These are phyloP conservation scores for Fusarium burgessii DNA, from an alignment of 2,329 filamentous ascomycete genomes.

Conservation along the genomic window DNA sequence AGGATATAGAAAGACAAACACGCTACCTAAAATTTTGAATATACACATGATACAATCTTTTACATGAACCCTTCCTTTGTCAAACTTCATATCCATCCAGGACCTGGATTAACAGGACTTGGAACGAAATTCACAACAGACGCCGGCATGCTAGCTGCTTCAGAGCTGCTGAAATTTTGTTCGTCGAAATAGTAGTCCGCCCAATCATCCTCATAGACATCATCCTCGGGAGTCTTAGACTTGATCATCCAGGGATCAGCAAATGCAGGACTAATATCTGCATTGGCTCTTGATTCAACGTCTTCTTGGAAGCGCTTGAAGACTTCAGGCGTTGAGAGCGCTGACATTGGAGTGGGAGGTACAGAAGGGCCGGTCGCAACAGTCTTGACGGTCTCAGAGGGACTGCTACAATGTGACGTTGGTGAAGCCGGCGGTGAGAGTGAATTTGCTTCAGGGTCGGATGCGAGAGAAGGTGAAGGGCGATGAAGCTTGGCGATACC, in stretches of 20 bases:
- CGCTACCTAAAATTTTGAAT: slow-evolving; percentile 28
- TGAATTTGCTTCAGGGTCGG: slow-evolving; percentile 34
- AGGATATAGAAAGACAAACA: slow-evolving; percentile 24
- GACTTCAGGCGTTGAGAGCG: slow-evolving; percentile 40
- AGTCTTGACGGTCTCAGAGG: slow-evolving; percentile 23
- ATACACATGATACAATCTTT: slow-evolving; percentile 15
- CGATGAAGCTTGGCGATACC: slow-evolving; percentile 33
- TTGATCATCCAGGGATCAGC: slow-evolving; percentile 30
- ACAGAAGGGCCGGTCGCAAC: slow-evolving; percentile 10
- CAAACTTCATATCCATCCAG: slow-evolving; percentile 42
- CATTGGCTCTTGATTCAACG: slow-evolving; percentile 6
- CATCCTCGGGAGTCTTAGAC: slow-evolving; percentile 11
- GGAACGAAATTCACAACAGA: slow-evolving; percentile 30
- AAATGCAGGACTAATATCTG: slow-evolving; percentile 19
- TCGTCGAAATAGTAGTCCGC: slow-evolving; percentile 51
- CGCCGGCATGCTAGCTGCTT: not conserved
- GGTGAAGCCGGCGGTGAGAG: slow-evolving; percentile 29
- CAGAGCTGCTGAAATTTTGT: slow-evolving; percentile 34
- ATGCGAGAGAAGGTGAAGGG: slow-evolving; percentile 21
- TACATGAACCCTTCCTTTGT: not conserved
- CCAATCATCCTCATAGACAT: slow-evolving; percentile 47
- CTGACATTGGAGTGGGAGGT: slow-evolving; percentile 37
- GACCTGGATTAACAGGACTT: slow-evolving; percentile 39
- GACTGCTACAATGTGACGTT: slow-evolving; percentile 10
- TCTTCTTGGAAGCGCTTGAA: slow-evolving; percentile 38